phyloP scores from a whole-genome alignment of 257 asterid species.

The Penstemon newberryi region DNA sequence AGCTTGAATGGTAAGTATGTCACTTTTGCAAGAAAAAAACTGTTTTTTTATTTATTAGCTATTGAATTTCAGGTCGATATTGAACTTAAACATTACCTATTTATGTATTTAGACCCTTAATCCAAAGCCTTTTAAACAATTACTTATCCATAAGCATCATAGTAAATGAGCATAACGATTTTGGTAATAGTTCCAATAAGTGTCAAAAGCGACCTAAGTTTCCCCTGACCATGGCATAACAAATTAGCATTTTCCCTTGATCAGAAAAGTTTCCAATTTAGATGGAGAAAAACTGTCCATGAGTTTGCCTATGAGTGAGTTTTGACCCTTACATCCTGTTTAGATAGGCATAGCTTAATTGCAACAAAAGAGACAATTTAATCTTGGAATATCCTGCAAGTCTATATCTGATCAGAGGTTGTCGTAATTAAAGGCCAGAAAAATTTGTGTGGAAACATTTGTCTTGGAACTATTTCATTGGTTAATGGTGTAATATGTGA shows the following conservation, averaged over 20 bases:
- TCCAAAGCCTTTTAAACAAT: not conserved
- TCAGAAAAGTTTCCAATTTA: not conserved
- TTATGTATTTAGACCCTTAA: not conserved
- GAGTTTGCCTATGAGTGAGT: not conserved
- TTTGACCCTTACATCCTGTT: slow-evolving; percentile 1
- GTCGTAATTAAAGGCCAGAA: not conserved
- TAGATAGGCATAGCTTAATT: not conserved
- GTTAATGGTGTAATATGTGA: slow-evolving; percentile 12
- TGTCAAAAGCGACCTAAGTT: not conserved
- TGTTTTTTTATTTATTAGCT: not conserved
- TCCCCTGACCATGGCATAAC: not conserved
- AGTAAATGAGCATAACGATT: not conserved
- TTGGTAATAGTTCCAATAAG: not conserved
- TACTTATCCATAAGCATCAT: not conserved
- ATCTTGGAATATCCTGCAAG: slow-evolving; percentile 6
- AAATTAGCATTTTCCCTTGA: not conserved
- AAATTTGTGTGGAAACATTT: not conserved
- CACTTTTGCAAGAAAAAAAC: slow-evolving; percentile 3
- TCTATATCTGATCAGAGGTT: slow-evolving; percentile 6
- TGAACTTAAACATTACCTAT: not conserved
- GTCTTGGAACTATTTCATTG: not conserved
- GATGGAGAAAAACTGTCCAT: not conserved
- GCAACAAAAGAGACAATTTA: not conserved
- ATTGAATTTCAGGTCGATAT: not conserved
- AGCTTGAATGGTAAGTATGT: not conserved